Conservation (phyloP, 164 flowering plant genomes). For the Stephania japonica region DNA sequence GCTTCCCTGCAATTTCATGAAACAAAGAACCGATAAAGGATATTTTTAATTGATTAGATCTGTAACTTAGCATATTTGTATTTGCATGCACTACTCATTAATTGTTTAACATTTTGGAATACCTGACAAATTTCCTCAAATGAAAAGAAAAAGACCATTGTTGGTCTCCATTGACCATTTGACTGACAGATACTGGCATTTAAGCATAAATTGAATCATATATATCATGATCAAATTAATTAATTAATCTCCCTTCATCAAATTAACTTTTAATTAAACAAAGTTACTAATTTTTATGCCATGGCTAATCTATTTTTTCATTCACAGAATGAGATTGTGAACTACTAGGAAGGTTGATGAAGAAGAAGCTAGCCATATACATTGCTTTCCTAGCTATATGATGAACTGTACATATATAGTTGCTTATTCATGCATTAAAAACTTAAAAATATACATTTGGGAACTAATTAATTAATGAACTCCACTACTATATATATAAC, state of each 20-base stretch:
- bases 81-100: neutral
- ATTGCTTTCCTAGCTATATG: too few species aligned
- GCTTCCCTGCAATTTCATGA: neutral
- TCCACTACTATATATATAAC: too few species aligned
- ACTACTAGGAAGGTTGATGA: too few species aligned
- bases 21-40: neutral
- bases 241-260: neutral
- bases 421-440: too few species aligned
- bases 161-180: neutral
- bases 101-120: neutral
- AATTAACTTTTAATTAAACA: too few species aligned
- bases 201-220: neutral
- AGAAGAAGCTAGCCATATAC: too few species aligned
- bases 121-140: neutral
- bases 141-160: conserved; percentile 3
- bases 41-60: neutral
- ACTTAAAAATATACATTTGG: too few species aligned
- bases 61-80: neutral
- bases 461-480: too few species aligned
- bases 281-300: too few species aligned
- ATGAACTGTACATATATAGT: too few species aligned
- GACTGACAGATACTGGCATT: neutral
- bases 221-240: too few species aligned
- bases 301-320: neutral
- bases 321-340: neutral